Evolutionary conservation across 768 basidiomycete genomes (phyloP).

Genomic region (Cystofilobasidium bisporidii): DNA sequence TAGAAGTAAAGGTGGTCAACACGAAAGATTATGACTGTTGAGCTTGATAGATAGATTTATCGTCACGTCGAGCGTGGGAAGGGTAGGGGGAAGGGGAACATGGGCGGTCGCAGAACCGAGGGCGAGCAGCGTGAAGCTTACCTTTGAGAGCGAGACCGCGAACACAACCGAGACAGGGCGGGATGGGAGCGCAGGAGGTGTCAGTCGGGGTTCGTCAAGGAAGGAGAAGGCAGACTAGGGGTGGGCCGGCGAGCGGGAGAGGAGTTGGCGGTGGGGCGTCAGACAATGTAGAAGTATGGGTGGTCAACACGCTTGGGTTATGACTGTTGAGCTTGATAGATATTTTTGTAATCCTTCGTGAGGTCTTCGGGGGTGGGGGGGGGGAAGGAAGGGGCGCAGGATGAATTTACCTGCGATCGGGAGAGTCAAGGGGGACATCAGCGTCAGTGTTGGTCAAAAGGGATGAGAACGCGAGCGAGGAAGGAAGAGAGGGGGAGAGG

Average conservation of each 20-base stretch:
- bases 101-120: neutral
- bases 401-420: neutral
- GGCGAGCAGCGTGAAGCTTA: neutral
- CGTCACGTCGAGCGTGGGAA: constrained; percentile 30
- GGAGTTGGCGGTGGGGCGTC: constrained; percentile 6
- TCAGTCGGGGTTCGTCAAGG: too few relatives aligned
- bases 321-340: constrained; percentile 43
- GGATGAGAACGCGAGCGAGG: neutral
- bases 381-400: neutral
- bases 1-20: constrained; percentile 27
- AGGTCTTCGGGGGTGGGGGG: neutral
- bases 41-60: constrained; percentile 39
- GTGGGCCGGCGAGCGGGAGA: neutral
- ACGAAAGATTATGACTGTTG: constrained; percentile 40
- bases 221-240: neutral
- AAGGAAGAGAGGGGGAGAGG: constrained; percentile 12
- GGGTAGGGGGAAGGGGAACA: neutral
- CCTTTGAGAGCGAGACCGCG: neutral
- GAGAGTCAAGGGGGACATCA: neutral
- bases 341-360: constrained; percentile 36
- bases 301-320: constrained; percentile 34
- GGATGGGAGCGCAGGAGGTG: too few relatives aligned
- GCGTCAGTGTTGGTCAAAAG: neutral
- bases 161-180: neutral
- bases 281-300: constrained; percentile 26